Evolutionary conservation across 768 basidiomycete species (phyloP).

Genomic region (Suillus ampliporus): DNA sequence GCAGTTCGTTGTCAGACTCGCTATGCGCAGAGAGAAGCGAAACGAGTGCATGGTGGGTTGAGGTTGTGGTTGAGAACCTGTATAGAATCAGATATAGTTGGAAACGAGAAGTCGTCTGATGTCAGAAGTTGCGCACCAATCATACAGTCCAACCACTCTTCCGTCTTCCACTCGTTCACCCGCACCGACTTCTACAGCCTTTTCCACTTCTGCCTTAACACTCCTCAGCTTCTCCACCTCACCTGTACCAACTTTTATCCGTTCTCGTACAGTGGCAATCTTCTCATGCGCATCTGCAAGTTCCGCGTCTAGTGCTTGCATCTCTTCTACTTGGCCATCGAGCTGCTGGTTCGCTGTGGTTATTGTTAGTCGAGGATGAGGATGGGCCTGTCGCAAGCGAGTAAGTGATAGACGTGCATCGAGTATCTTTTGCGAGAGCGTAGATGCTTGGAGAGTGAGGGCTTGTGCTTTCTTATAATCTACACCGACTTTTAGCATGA

Average conservation of each 20-base stretch:
- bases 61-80: conserved; percentile 76
- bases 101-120: not conserved
- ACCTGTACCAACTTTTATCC: conserved; percentile 58
- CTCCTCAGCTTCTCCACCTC: conserved; percentile 64
- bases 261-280: conserved; percentile 60
- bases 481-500: conserved; percentile 29
- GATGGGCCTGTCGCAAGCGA: conserved; percentile 81
- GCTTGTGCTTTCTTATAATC: conserved; percentile 65
- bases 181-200: conserved; percentile 55
- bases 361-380: conserved; percentile 80
- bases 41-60: conserved; percentile 65
- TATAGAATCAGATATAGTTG: not conserved
- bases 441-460: conserved; percentile 56
- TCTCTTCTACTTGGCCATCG: conserved; percentile 75
- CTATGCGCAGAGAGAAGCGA: conserved; percentile 63
- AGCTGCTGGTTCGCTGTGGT: conserved; percentile 75
- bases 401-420: conserved; percentile 82
- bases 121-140: conserved; percentile 55
- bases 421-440: conserved; percentile 76
- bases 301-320: conserved; percentile 77
- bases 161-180: conserved; percentile 66
- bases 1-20: conserved; percentile 78
- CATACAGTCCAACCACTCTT: conserved; percentile 66
- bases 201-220: conserved; percentile 73
- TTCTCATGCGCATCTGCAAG: conserved; percentile 57